These are phyloP conservation scores for Tolypocladium capitatum DNA, from an alignment of 2,329 filamentous ascomycete species.

Conservation along the genomic window DNA sequence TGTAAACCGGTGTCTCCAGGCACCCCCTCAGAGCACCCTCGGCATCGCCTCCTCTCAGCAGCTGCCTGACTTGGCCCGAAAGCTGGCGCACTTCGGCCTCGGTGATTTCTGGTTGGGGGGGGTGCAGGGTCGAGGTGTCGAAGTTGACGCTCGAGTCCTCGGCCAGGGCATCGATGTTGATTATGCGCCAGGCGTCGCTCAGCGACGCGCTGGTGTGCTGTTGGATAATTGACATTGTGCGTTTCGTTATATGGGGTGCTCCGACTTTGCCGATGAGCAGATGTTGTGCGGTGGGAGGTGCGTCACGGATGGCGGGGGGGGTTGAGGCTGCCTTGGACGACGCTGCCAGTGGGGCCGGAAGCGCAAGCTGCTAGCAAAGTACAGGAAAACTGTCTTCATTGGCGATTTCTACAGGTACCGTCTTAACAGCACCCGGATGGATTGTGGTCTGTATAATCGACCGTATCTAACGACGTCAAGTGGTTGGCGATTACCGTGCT, in stretches of 20 bases:
- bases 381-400: no score
- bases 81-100: conserved; percentile 69
- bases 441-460: no score
- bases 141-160: conserved; percentile 89
- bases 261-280: not conserved
- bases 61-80: conserved; percentile 70
- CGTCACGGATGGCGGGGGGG: conserved; percentile 21
- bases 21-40: conserved; percentile 77
- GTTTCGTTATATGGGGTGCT: not conserved
- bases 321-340: no score
- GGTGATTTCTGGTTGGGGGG: conserved; percentile 58
- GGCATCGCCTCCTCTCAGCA: conserved; percentile 73
- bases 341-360: no score
- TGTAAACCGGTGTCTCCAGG: conserved; percentile 74
- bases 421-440: no score
- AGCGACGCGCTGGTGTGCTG: conserved; percentile 48
- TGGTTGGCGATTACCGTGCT: no score
- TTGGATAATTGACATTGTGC: conserved; percentile 52
- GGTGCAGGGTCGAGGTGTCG: conserved; percentile 70
- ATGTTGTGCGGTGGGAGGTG: conserved; percentile 8
- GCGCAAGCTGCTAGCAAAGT: no score
- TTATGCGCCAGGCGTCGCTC: conserved; percentile 64
- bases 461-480: no score
- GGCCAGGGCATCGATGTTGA: conserved; percentile 86
- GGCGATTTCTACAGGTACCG: no score